These are phyloP conservation scores for Lachancea thermotolerans DNA, from an alignment of 805 yeast genomes.

Conservation along the genomic window DNA sequence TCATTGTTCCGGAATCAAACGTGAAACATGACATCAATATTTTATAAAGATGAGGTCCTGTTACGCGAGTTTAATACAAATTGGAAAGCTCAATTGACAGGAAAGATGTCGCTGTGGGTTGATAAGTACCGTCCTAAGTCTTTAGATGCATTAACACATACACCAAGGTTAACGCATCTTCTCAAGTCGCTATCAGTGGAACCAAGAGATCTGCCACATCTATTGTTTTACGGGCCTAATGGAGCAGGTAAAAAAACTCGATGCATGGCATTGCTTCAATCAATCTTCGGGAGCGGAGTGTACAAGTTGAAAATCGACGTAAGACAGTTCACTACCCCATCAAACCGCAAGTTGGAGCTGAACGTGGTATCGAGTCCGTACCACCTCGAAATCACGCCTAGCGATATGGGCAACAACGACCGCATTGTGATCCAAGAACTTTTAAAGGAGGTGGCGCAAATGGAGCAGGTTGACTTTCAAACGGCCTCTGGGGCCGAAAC, in stretches of 20 bases:
- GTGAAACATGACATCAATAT: too few species aligned
- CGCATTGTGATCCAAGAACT: constrained; percentile 91
- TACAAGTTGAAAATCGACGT: constrained; percentile 86
- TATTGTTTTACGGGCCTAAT: constrained; percentile 87
- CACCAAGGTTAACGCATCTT: constrained; percentile 54
- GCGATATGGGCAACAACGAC: constrained; percentile 95
- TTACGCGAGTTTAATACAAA: too few species aligned
- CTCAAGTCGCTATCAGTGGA: constrained; percentile 42
- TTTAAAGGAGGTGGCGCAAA: constrained; percentile 88
- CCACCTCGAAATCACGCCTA: constrained; percentile 92
- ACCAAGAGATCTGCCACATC: constrained; percentile 76
- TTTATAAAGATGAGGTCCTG: too few species aligned
- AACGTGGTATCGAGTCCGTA: constrained; percentile 87
- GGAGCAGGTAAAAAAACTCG: constrained; percentile 98
- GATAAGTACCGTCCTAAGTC: constrained; percentile 83
- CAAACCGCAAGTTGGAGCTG: constrained; percentile 77
- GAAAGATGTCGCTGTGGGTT: constrained; percentile 86
- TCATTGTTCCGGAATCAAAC: too few species aligned
- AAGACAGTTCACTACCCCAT: constrained; percentile 67
- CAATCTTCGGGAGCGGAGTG: constrained; percentile 76
- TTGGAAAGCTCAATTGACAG: too few species aligned
- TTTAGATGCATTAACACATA: constrained; percentile 60
- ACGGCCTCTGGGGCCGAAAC: constrained; percentile 25
- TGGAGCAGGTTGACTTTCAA: constrained; percentile 85
- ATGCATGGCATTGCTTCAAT: constrained; percentile 68